A percentile compares a stretch with the other conserved stretches of the same genome.
These are phyloP conservation scores for Polygonum maritimum DNA, from an alignment of 148 eudicot species.

Conservation along the genomic window DNA sequence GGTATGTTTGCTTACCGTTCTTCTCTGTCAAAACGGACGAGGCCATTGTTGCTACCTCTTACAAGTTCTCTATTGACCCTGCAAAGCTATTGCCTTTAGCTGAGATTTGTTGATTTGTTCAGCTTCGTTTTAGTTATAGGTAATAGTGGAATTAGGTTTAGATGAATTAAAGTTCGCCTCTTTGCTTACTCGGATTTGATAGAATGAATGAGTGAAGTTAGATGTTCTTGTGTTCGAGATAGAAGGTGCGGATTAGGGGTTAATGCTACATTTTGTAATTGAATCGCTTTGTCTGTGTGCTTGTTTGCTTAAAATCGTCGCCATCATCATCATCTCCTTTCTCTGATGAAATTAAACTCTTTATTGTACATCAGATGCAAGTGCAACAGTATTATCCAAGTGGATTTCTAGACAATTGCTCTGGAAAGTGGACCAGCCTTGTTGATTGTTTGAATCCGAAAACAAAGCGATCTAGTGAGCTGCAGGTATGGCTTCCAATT, in stretches of 20 bases:
- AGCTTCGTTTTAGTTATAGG: neutral
- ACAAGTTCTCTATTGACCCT: too few species aligned
- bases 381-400: constrained; percentile 90
- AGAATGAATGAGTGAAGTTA: neutral
- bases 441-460: constrained; percentile 74
- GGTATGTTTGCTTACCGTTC: too few species aligned
- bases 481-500: constrained; percentile 45
- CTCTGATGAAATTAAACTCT: neutral
- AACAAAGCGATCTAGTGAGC: constrained; percentile 57
- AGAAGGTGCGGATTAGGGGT: neutral
- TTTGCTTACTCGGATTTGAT: neutral
- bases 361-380: constrained; percentile 79
- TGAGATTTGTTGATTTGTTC: neutral
- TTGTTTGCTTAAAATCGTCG: neutral
- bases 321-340: too few species aligned
- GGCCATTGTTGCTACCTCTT: too few species aligned
- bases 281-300: neutral
- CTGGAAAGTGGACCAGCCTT: constrained; percentile 61
- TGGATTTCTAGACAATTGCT: constrained; percentile 78
- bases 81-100: neutral
- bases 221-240: neutral
- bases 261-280: neutral
- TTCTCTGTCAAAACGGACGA: too few species aligned
- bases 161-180: neutral
- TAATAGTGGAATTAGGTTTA: neutral